Percentiles rank a stretch among this genome's conserved stretches.
These are phyloP conservation scores for Epichloe uncinata DNA, from an alignment of 2,329 filamentous ascomycete species.

Conservation along the genomic window DNA sequence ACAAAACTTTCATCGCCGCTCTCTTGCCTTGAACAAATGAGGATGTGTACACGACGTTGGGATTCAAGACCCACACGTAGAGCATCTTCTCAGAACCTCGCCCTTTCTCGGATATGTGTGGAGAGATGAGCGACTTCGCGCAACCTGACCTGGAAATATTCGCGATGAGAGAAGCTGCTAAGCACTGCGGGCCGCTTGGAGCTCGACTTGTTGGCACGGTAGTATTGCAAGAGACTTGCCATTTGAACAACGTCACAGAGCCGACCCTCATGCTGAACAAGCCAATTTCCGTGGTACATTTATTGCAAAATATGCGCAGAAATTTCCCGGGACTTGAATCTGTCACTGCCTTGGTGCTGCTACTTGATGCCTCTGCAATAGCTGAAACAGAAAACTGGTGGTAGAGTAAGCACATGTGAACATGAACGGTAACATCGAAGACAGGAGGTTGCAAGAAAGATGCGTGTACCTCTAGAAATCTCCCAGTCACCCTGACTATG, in stretches of 20 bases:
- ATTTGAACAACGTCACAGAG: conserved; percentile 43
- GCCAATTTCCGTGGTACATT: conserved; percentile 34
- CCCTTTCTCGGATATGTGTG: conserved; percentile 9
- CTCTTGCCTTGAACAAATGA: conserved; percentile 17
- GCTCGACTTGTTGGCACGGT: conserved; percentile 11
- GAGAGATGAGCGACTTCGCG: conserved; percentile 41
- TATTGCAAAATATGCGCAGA: conserved; percentile 30
- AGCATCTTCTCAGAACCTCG: conserved; percentile 17
- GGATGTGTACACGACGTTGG: conserved; percentile 39
- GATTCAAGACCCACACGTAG: conserved; percentile 43
- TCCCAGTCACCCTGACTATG: conserved; percentile 33
- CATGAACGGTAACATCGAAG: neutral
- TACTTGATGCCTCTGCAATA: conserved; percentile 17
- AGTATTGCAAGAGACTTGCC: conserved; percentile 34
- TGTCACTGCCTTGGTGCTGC: conserved; percentile 16
- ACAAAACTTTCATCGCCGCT: conserved; percentile 41
- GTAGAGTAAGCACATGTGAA: conserved; percentile 11
- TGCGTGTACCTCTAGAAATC: conserved; percentile 38
- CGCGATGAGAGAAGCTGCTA: conserved; percentile 38
- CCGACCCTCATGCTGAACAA: conserved; percentile 29
- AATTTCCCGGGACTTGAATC: conserved; percentile 14
- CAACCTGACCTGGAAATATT: conserved; percentile 43
- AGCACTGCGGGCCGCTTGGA: conserved; percentile 34
- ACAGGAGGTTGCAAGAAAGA: neutral
- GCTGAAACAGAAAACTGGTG: conserved; percentile 25